Evolutionary conservation across 371 early-diverging fungal species (phyloP), one percentile per base, ranked within the genome.

Genomic region (Parasitella parasitica): DNA sequence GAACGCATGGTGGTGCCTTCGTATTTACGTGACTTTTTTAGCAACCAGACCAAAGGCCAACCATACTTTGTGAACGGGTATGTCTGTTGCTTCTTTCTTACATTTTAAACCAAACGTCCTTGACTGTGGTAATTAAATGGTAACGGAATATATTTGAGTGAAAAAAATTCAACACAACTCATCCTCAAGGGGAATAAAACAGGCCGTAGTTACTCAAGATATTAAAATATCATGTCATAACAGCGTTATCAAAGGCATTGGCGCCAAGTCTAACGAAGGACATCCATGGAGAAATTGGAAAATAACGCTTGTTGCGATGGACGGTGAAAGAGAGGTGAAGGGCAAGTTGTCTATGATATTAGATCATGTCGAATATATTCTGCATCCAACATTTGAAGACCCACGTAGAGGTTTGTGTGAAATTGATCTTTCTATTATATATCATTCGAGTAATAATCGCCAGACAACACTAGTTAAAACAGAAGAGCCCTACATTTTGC

Each of bases 351-450:
- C 76, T 0, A 75, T 78, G 11, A 74, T 86, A 28, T 66, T 91
- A 41, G 87, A 88, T 61, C 76, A 85, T 64, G 88, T 91, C 34
- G 89, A 88, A 63, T 91, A 89, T 54, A 78, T 86, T n/a, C 80
- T 91, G 34, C 91, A 91, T 67, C 86, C 84, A n/a, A 86, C 88
- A 0, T 91, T 91, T 69, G 76, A 75, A 35, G 83, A 83, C 43
- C 85, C 86, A 12, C 73, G 78, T 51, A 66, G 85, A 78, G 83
- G 89, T 87, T 80, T 63, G 71, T 63, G 9, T 12, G 41, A 35
- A 46, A n/a, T n/a, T 6, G 48, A 9, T 34, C 34, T 34, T 6
- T 9, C 9, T 34, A 9, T 39, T 39, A 5, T 39, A 5, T 13
- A 38, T n/a, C 38, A n/a, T n/a, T n/a, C n/a, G n/a, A 6, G n/a